Base-by-base conservation (phyloP, 2,329 filamentous ascomycete species). In the Didymella exigua region DNA sequence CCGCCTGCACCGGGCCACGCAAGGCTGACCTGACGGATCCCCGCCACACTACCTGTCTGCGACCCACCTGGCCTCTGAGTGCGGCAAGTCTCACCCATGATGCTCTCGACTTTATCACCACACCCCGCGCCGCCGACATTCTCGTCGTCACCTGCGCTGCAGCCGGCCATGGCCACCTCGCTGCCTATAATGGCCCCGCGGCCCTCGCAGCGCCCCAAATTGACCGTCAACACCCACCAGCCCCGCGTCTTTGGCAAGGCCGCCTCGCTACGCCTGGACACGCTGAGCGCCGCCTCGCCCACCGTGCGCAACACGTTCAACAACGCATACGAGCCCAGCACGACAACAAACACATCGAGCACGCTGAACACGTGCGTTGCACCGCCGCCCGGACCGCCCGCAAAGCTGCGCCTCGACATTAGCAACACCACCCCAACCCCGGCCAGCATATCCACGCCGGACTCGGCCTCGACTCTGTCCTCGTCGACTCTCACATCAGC, bases 271-370 rank as follows among this genome's bases (percentile, higher is more conserved):
- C 79, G 82, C 13, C 76, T 84, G 42, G 78, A 82, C 38, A 81
- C 81, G 2, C 74, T 84, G 19, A 81, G 81, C 44, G 76, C 82
- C n/a, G 78, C 81, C 26, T 86, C 85, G 7, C 85, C 85, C 10
- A 87, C 85, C 1, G 75, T 80, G 36, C 78, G 82, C 63, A 87
- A 87, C 70, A 87, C 85, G 46, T 85, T 86, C 67, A 80, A 76
- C 63, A 87, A 87, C 72, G 81, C 82, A 45, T 85, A 84, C 62
- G 79, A 84, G 49, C 72, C 54, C 40, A 31, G 27, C 6, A 53
- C 54, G 3, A 53, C 54, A 1, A 52, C 54, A 24, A 57, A 49
- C 41, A 57, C 54, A 2, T 46, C 49, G 5, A 53, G 29, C 27
- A 53, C 54, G 16, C 44, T 52, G 31, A 56, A 51, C 48, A 45